Conservation (phyloP, 2,329 filamentous ascomycete genomes). For the Ophiocordyceps australis region DNA sequence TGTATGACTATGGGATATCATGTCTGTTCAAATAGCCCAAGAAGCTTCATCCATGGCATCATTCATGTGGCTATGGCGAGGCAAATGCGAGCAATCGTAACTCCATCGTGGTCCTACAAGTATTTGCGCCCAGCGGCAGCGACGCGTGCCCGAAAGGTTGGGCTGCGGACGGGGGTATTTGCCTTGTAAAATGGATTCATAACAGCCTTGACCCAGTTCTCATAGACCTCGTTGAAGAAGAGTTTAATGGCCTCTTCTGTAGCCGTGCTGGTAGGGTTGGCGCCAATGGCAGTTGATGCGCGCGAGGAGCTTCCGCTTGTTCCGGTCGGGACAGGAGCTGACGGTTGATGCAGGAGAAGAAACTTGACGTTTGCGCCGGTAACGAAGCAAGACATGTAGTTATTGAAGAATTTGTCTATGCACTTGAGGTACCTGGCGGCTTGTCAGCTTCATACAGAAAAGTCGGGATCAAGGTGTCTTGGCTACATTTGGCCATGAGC, state of each 20-base stretch:
- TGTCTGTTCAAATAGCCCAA: too few species aligned
- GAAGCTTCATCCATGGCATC: too few species aligned
- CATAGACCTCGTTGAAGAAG: conserved; percentile 92
- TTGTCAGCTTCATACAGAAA: neutral
- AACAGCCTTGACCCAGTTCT: conserved; percentile 88
- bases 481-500: conserved; percentile 62
- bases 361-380: conserved; percentile 89
- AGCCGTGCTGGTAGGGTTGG: conserved; percentile 73
- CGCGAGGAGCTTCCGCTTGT: conserved; percentile 20
- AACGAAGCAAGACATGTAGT: conserved; percentile 87
- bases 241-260: conserved; percentile 91
- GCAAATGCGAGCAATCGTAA: too few species aligned
- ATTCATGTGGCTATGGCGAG: too few species aligned
- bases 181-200: conserved; percentile 93
- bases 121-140: conserved; percentile 85
- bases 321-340: conserved; percentile 17
- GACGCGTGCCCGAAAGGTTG: conserved; percentile 68
- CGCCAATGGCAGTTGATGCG: conserved; percentile 52
- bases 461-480: neutral
- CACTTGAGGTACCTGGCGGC: conserved; percentile 75
- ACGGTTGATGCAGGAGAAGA: conserved; percentile 77
- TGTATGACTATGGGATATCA: too few species aligned
- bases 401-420: conserved; percentile 92
- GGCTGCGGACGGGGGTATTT: conserved; percentile 72
- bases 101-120: conserved; percentile 27